Evolutionary conservation across 2,329 filamentous ascomycete species (phyloP).

Genomic region (Stachybotrys chartarum): DNA sequence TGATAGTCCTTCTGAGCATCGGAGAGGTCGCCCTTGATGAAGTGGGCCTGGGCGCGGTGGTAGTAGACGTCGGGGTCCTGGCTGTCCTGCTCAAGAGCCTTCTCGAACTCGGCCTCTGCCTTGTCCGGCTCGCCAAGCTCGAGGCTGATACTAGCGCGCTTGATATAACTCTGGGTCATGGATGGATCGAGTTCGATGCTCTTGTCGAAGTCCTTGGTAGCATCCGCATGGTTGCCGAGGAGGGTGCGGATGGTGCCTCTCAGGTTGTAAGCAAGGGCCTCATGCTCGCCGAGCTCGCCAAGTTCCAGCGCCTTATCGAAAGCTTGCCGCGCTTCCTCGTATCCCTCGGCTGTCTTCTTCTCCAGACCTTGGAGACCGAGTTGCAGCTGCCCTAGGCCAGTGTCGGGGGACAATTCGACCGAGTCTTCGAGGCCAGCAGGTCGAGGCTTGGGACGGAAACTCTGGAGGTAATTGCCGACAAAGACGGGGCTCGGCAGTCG

Average conservation of each 20-base stretch:
- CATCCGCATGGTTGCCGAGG: conserved; percentile 76
- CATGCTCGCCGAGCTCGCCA: conserved; percentile 70
- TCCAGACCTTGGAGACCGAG: conserved; percentile 74
- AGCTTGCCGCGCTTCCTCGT: conserved; percentile 76
- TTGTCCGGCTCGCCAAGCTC: conserved; percentile 85
- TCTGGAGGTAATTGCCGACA: conserved; percentile 97
- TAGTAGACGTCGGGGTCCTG: conserved; percentile 97
- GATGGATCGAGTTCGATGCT: conserved; percentile 83
- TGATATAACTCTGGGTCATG: conserved; percentile 96
- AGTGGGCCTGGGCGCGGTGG: conserved; percentile 95
- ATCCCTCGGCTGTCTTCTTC: conserved; percentile 83
- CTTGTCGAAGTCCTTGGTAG: conserved; percentile 80
- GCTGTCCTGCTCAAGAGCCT: conserved; percentile 76
- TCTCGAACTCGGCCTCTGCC: conserved; percentile 80
- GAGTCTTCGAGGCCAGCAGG: conserved; percentile 78
- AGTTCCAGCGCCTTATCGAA: conserved; percentile 86
- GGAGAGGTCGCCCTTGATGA: conserved; percentile 89
- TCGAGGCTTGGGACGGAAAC: conserved; percentile 78
- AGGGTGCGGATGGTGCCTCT: conserved; percentile 93
- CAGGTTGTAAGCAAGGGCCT: conserved; percentile 93
- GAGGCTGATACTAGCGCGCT: conserved; percentile 95
- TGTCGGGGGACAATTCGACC: conserved; percentile 68
- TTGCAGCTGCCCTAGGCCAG: conserved; percentile 79
- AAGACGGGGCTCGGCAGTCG: conserved; percentile 94
- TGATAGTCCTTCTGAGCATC: conserved; percentile 98